These are phyloP conservation scores for Helicostylum pulchrum DNA, from an alignment of 192 early-diverging fungal genomes.

Conservation along the genomic window DNA sequence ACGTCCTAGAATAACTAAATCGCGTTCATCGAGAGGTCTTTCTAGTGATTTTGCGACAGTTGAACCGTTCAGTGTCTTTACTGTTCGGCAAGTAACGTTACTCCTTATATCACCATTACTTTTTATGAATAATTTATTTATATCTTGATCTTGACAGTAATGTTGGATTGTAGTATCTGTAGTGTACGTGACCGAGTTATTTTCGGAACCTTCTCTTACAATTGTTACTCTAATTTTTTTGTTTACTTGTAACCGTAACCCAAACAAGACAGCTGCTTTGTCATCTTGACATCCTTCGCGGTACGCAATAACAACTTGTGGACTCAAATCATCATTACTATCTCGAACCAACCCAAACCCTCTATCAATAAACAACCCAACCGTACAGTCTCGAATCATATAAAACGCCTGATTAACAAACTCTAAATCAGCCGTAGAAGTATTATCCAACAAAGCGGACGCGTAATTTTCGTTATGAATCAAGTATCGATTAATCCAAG, in stretches of 20 bases:
- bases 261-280: slow-evolving; percentile 57
- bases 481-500: slow-evolving; percentile 46
- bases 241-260: slow-evolving; percentile 48
- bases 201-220: too few relatives aligned
- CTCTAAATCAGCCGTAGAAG: background rate
- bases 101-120: too few relatives aligned
- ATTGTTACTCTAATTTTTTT: too few relatives aligned
- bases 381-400: slow-evolving; percentile 34
- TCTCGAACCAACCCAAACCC: slow-evolving; percentile 57
- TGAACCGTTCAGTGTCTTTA: too few relatives aligned
- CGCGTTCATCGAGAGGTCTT: too few relatives aligned
- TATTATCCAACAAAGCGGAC: background rate
- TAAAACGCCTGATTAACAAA: slow-evolving; percentile 20
- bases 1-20: too few relatives aligned
- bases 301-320: slow-evolving; percentile 68
- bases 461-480: slow-evolving; percentile 13
- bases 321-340: slow-evolving; percentile 41
- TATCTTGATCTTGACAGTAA: too few relatives aligned
- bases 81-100: too few relatives aligned
- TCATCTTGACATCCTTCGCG: slow-evolving; percentile 69
- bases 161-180: too few relatives aligned
- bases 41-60: too few relatives aligned
- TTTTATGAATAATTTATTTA: too few relatives aligned
- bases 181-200: too few relatives aligned
- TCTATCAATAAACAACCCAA: slow-evolving; percentile 68